Percentiles rank a stretch among this genome's conserved stretches.
Evolutionary conservation across 805 yeast genomes (phyloP).

Genomic region (Schwanniomyces sp.): DNA sequence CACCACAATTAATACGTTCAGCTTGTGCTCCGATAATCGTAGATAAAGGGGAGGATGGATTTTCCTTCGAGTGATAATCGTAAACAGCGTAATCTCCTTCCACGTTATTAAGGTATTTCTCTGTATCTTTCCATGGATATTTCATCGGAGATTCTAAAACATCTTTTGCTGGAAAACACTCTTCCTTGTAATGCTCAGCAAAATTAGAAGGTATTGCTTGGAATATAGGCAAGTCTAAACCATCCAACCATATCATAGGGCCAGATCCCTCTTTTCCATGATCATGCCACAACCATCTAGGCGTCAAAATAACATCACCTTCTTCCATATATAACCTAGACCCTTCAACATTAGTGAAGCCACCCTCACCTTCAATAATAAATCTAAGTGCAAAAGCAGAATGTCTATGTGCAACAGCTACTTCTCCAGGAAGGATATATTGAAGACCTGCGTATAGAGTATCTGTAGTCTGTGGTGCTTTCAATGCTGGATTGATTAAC

Average conservation of each 20-base stretch:
- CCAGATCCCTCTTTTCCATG: constrained; percentile 11
- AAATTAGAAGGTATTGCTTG: constrained; percentile 12
- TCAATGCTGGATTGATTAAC: constrained; percentile 11
- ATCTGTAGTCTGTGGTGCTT: constrained; percentile 12
- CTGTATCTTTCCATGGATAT: constrained; percentile 9
- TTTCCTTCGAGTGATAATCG: constrained; percentile 4
- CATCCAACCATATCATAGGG: constrained; percentile 9
- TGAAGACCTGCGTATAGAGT: constrained; percentile 13
- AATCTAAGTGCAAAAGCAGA: constrained; percentile 12
- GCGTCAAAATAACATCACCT: constrained; percentile 12
- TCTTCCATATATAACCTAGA: constrained; percentile 9
- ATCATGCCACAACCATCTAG: constrained; percentile 12
- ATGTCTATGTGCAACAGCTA: constrained; percentile 14
- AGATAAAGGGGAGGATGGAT: constrained; percentile 2
- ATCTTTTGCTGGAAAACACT: constrained; percentile 7
- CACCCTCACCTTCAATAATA: constrained; percentile 13
- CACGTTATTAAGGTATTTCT: constrained; percentile 6
- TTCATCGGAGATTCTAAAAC: constrained; percentile 8
- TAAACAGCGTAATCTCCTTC: constrained; percentile 9
- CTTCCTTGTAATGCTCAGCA: constrained; percentile 11
- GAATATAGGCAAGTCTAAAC: constrained; percentile 12
- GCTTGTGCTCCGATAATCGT: constrained; percentile 11
- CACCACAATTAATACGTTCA: constrained; percentile 6
- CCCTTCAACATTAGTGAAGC: constrained; percentile 12
- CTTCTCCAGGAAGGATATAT: constrained; percentile 12